Conservation (phyloP, 139 green algal genomes). For the Edaphochlamys debaryana region DNA sequence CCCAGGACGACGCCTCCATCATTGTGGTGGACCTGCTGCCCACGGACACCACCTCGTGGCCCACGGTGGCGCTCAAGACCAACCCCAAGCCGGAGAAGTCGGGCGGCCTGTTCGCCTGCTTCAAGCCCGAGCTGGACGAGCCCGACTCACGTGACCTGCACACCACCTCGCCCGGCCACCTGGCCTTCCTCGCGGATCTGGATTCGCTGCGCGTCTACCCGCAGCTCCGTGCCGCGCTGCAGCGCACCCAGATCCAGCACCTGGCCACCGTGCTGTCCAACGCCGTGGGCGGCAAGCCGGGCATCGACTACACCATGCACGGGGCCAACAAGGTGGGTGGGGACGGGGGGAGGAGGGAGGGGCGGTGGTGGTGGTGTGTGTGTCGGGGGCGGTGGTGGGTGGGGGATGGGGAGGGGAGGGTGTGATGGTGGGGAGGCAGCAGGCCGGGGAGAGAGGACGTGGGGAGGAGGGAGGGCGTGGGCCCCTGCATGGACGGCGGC, state of each 20-base stretch:
- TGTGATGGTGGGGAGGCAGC: too few species aligned
- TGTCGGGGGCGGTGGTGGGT: too few species aligned
- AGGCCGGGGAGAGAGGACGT: too few species aligned
- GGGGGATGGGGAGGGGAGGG: too few species aligned
- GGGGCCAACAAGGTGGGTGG: slow-evolving; percentile 39
- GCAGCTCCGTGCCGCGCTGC: slow-evolving; percentile 37
- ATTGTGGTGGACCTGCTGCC: slow-evolving; percentile 86
- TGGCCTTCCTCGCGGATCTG: slow-evolving; percentile 51
- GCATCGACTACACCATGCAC: slow-evolving; percentile 56
- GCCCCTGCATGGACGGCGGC: too few species aligned
- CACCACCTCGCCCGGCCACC: slow-evolving; percentile 12
- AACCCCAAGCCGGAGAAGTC: slow-evolving; percentile 43
- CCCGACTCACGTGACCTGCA: slow-evolving; percentile 27
- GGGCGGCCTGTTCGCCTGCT: slow-evolving; percentile 36
- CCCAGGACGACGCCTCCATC: slow-evolving; percentile 84
- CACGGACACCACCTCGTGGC: slow-evolving; percentile 50
- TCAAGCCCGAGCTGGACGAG: slow-evolving; percentile 40
- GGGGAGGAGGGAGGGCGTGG: too few species aligned
- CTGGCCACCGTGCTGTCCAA: slow-evolving; percentile 20
- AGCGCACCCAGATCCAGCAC: slow-evolving; percentile 41
- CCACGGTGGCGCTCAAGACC: slow-evolving; percentile 50
- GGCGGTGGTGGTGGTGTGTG: too few species aligned
- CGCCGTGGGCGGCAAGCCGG: background rate
- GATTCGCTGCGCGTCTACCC: slow-evolving; percentile 56
- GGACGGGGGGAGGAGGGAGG: too few species aligned